Evolutionary conservation across 1,284 basidiomycete species (phyloP).

Genomic region (Puccinia hordei): DNA sequence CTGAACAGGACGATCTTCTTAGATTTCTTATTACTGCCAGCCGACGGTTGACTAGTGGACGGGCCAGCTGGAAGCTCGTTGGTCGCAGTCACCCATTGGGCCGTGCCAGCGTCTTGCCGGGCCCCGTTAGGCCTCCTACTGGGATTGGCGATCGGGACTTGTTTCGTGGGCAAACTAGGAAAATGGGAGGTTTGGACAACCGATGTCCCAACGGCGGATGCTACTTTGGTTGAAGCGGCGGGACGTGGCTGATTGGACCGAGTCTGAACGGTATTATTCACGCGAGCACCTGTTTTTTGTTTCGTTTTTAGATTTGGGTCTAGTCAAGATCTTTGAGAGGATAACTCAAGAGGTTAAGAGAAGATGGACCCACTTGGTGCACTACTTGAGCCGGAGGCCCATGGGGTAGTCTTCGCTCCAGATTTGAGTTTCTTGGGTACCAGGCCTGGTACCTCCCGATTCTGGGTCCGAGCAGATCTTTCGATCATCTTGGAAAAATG

Average conservation of each 20-base stretch:
- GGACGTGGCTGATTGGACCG: background rate
- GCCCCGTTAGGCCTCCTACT: background rate
- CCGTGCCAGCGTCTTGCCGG: background rate
- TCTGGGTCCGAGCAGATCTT: background rate
- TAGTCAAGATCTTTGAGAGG: background rate
- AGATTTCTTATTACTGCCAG: background rate
- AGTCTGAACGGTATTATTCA: background rate
- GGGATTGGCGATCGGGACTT: background rate
- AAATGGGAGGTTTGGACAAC: background rate
- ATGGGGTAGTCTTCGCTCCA: background rate
- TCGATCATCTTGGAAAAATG: slow-evolving; percentile 3
- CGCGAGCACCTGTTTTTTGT: background rate
- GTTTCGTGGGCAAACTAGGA: slow-evolving; percentile 1
- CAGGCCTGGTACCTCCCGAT: background rate
- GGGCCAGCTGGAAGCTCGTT: background rate
- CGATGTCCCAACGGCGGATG: background rate
- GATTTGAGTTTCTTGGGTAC: slow-evolving; percentile 13
- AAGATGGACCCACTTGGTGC: background rate
- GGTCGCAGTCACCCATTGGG: background rate
- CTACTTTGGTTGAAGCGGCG: too few relatives aligned
- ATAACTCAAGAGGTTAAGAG: background rate
- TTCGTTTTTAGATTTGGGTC: background rate
- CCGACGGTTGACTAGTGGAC: background rate
- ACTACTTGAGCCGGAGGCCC: slow-evolving; percentile 1
- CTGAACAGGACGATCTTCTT: slow-evolving; percentile 16